Base-by-base conservation (phyloP, 2,329 filamentous ascomycete genomes). In the Pseudogymnoascus sp. region DNA sequence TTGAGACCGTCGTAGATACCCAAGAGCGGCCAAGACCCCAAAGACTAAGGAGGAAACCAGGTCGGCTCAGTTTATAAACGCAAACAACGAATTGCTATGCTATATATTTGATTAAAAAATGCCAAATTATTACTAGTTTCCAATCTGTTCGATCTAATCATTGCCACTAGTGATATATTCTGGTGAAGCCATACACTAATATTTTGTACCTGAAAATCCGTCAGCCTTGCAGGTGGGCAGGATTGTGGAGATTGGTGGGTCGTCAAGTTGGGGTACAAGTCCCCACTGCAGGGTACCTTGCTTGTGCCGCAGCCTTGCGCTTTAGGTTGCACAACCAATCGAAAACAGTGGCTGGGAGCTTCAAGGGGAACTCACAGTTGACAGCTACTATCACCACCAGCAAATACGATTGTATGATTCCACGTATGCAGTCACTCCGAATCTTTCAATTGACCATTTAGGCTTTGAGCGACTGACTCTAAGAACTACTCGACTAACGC, bases 41-140 rank as follows among this genome's bases (percentile, higher is more conserved):
- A 21, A 33, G 29, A 19, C 10, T 55, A 10, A 55, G 49, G 29
- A 55, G 49, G 49, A 55, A 55, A 33, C 29, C 49, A n/a, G 49
- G 26, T 55, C 49, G 49, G 2, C 49, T 55, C 26, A 55, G 26
- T 33, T 55, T 55, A 55, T 55, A 55, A 55, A 55, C 49, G 49
- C 49, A 55, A 55, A 55, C 49, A 6, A 55, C n/a, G 4, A 35
- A 19, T 55, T 33, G 29, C 29, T 33, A 55, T 35, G 29, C 16
- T 55, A 55, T 55, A 52, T 52, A 55, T 55, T 55, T 55, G 49
- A 55, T 55, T 19, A 35, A 21, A 33, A 55, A 55, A 21, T 55
- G 49, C 8, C 19, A 19, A 55, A 55, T 55, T 55, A 55, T 55
- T 55, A 12, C n/a, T 11, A 33, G 31, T 35, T 55, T 12, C 49